These are phyloP conservation scores for Liriodendron chinense DNA, from an alignment of 164 flowering plant genomes.

Conservation along the genomic window DNA sequence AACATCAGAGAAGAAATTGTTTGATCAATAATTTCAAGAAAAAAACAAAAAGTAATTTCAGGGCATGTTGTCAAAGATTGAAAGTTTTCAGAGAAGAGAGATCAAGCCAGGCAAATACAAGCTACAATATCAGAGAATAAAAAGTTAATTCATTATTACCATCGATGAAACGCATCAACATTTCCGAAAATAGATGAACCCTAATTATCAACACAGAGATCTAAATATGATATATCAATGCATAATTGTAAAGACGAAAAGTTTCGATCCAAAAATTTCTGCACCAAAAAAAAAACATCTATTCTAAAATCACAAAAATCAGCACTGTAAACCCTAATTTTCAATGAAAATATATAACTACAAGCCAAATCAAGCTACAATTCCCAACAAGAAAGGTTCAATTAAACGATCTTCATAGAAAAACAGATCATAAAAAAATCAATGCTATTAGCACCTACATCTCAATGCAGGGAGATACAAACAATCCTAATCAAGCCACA, in stretches of 20 bases:
- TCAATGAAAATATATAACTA: too few relatives aligned
- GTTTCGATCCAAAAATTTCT: background rate
- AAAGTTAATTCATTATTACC: too few relatives aligned
- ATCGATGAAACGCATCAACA: too few relatives aligned
- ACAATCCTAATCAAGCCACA: background rate
- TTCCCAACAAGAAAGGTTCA: background rate
- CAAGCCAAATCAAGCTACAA: background rate
- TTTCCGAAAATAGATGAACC: too few relatives aligned
- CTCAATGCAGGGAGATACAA: background rate
- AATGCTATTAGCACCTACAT: background rate
- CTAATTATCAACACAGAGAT: too few relatives aligned
- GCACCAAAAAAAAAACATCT: background rate
- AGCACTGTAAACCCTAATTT: background rate
- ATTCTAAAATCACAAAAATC: background rate
- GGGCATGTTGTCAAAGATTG: too few relatives aligned
- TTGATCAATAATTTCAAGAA: too few relatives aligned
- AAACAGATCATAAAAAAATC: background rate
- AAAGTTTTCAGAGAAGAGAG: too few relatives aligned
- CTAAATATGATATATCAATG: background rate
- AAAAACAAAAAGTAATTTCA: too few relatives aligned
- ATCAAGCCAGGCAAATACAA: too few relatives aligned
- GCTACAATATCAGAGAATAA: too few relatives aligned
- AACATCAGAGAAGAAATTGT: too few relatives aligned
- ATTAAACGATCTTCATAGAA: background rate
- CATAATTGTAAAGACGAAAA: background rate